Evolutionary conservation across 2,329 filamentous ascomycete genomes (phyloP), one percentile per base, ranked within the genome.

Genomic region (Aureobasidium zeae): DNA sequence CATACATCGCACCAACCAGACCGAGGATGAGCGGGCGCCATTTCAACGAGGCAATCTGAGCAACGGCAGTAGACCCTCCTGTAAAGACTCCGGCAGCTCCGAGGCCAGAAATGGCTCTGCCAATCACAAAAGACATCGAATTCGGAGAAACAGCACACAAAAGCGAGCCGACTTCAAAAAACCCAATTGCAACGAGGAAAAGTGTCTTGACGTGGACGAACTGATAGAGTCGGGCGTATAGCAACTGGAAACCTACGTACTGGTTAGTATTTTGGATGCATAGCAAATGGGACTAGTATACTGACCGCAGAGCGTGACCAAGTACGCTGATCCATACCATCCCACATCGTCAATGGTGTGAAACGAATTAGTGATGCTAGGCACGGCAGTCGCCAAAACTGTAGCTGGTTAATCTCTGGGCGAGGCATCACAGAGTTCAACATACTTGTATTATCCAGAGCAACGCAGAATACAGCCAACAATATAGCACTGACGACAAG

Each of bases 101-200:
- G 0, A 73, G 52, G 43, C 72, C 72, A 20, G 70, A 63, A 33
- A 75, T 57, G 0, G 69, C 70, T 45, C 72, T 63, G 8, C 72
- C 72, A 30, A 73, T 57, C 51, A 75, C 72, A 24, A 75, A 55
- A 12, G 70, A 64, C 2, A 55, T 63, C 4, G 67, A 70, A 49
- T 64, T 70, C 10, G 69, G 69, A 6, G 71, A 70, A 20, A 66
- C 62, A 50, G 66, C 72, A 48, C 71, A 74, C 43, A 75, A 59
- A 10, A 69, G 57, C n/a, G 66, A 69, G 13, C 72, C 72, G 39
- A 73, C 45, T 52, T 73, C 69, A 55, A 74, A 74, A 53, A 71
- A 64, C 47, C 60, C 51, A 17, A 72, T 58, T 1, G 65, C 64
- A 12, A 49, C 48, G 7, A 73, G 49, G 52, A 64, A 72, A 31